A percentile compares a stretch with the other conserved stretches of the same genome.
Conservation (phyloP, 2,329 filamentous ascomycete species). For the Botryotinia calthae region DNA sequence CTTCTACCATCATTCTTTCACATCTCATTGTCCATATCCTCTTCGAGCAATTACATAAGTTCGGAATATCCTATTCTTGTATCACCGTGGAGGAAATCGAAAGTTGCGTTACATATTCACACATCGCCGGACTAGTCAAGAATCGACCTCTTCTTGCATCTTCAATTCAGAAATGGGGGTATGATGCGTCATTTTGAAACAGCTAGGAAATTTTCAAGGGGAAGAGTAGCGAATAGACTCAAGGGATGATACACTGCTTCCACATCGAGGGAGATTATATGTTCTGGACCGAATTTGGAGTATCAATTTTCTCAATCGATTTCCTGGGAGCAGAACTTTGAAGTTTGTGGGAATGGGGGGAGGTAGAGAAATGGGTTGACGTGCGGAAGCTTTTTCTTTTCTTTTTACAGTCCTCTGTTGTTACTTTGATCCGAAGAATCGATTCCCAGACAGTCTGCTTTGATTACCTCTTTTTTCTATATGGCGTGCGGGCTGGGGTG, state of each 20-base stretch:
- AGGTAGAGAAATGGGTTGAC: background rate
- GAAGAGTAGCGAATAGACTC: background rate
- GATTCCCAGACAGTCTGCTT: conserved; percentile 12
- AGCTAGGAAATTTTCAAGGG: background rate
- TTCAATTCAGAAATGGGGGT: background rate
- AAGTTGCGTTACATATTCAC: conserved; percentile 14
- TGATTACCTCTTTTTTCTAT: conserved; percentile 10
- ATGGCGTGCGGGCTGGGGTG: conserved; percentile 7
- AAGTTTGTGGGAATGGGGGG: background rate
- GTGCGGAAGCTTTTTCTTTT: conserved; percentile 2
- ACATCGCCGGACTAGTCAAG: background rate
- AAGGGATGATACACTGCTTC: background rate
- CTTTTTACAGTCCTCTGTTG: conserved; percentile 13
- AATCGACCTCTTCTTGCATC: background rate
- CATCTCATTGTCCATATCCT: conserved; percentile 10
- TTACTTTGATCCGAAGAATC: conserved; percentile 16
- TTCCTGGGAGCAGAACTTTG: background rate
- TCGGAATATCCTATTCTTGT: background rate
- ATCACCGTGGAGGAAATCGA: background rate
- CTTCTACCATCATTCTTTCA: background rate
- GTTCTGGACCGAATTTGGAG: background rate
- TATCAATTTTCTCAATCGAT: background rate
- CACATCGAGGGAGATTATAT: background rate
- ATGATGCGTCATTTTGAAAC: background rate
- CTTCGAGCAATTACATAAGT: conserved; percentile 5